Base-by-base conservation (phyloP, 345 rosid genomes). In the Lenwebbia sp. region DNA sequence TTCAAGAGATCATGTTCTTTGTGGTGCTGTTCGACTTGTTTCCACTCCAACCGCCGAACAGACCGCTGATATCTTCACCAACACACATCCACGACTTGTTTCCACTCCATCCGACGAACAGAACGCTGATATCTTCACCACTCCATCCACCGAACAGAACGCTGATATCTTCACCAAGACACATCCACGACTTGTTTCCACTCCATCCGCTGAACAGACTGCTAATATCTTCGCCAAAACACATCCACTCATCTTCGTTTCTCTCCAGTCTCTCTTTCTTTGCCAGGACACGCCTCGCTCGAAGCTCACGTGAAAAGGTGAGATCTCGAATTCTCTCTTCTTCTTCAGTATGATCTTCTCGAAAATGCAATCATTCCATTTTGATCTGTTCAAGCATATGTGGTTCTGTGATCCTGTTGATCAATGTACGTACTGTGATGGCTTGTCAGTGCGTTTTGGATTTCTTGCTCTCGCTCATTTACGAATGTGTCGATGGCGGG, bases 141-240 rank as follows among this genome's bases (percentile, higher is more conserved):
- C 5, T 41, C 5, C 11, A 10, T 47, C 10, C 50, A 2, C 50
- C 1, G 11, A 47, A 47, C 11, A 47, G 0, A 1, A 2, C 2
- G 11, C 10, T 47, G 50, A 47, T 47, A 47, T 47, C 10, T 47
- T 47, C 50, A 47, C 11, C 50, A 9, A 47, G 11, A 47, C 50
- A 8, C 10, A 47, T 47, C 11, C 11, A 10, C 50, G 11, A 47
- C 44, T 47, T 47, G 50, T 49, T 49, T 49, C 51, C 51, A 49
- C 13, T 49, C 13, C 13, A 49, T 49, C 13, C 3, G 13, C 51
- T 49, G 0, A 49, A 11, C 13, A 49, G 12, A 49, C 51, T 49
- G 3, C 11, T 49, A 11, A 49, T 49, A 11, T 49, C 51, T 49
- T 49, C 13, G 1, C 13, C 4, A 49, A 49, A 0, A 49, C 51